phyloP scores from a whole-genome alignment of 805 yeast genomes.

The Candida tallmaniae region DNA sequence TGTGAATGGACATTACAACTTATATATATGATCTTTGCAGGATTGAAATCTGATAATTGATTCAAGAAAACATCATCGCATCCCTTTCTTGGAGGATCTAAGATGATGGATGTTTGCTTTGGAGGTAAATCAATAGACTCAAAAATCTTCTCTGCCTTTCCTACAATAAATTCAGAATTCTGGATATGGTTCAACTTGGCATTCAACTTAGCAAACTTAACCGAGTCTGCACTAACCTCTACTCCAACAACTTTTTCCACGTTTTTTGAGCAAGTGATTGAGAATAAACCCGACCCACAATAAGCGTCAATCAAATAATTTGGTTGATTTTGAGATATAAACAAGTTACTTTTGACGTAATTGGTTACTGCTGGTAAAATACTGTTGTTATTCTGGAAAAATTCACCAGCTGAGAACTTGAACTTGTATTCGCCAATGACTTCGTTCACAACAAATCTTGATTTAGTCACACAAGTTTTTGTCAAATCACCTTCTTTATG shows the following conservation, averaged over 20 bases:
- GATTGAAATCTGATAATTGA: slow-evolving; percentile 78
- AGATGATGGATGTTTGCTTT: slow-evolving; percentile 76
- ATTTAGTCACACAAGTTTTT: slow-evolving; percentile 74
- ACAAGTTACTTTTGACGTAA: slow-evolving; percentile 71
- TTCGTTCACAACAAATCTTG: slow-evolving; percentile 78
- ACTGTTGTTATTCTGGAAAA: slow-evolving; percentile 65
- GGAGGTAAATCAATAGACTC: slow-evolving; percentile 72
- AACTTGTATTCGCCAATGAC: slow-evolving; percentile 70
- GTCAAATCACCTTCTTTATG: slow-evolving; percentile 29
- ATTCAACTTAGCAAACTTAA: slow-evolving; percentile 78
- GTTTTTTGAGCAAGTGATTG: slow-evolving; percentile 75
- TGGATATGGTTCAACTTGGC: slow-evolving; percentile 70
- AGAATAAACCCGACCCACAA: slow-evolving; percentile 94
- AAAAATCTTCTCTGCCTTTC: slow-evolving; percentile 89
- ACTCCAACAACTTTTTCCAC: slow-evolving; percentile 90
- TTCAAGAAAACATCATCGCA: slow-evolving; percentile 85
- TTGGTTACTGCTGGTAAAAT: slow-evolving; percentile 79
- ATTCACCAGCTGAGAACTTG: slow-evolving; percentile 90
- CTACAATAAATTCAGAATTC: slow-evolving; percentile 82
- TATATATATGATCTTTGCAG: slow-evolving; percentile 86
- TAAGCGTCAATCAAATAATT: slow-evolving; percentile 87
- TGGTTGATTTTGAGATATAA: slow-evolving; percentile 25
- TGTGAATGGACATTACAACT: slow-evolving; percentile 98
- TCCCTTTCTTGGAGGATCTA: slow-evolving; percentile 97
- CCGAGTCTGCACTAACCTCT: slow-evolving; percentile 88